Base-by-base conservation (phyloP, 805 yeast genomes). In the Torulaspora microellipsoides region DNA sequence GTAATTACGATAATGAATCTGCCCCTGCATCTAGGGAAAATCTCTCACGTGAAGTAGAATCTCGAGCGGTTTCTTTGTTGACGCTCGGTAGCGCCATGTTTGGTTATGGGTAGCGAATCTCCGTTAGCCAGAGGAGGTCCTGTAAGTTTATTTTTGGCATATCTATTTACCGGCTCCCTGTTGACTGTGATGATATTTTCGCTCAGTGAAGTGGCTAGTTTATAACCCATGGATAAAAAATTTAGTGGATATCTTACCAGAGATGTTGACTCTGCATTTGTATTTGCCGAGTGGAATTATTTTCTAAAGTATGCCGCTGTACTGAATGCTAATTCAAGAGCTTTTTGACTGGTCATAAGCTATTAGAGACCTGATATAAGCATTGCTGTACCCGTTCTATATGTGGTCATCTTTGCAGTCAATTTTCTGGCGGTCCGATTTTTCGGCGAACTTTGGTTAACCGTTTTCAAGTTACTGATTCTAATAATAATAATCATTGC, bases 391-490 rank as follows among this genome's bases (percentile, higher is more conserved):
- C 70, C 71, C 9, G 56, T 69, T 15, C 61, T 70, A 38, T 66
- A 62, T 5, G 51, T 65, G 9, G 28, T 44, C 10, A 37, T 46
- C 3, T 32, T 49, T 23, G 29, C 27, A 3, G 12, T 49, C 8
- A 51, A 39, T 9, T 43, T 51, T 42, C 36, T 46, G 13, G 52
- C 55, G 27, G 67, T 65, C 27, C 48, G 54, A 32, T 51, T 48
- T 23, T 68, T 62, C 45, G 72, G 71, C 38, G 87, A 80, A 55
- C 84, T 79, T 61, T 83, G 83, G 82, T 73, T 79, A 52, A 79
- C 85, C 0, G 55, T 75, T 13, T 67, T 83, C 61, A 85, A 84
- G 61, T 78, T 85, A 27, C 48, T 82, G 38, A 74, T 84, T 29
- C 74, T 84, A 55, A 56, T 79, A 15, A 86, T 88, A 15, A 67